Evolutionary conservation across 2,329 filamentous ascomycete genomes (phyloP), one percentile per base, ranked within the genome.

Genomic region (Aureobasidium sp.): DNA sequence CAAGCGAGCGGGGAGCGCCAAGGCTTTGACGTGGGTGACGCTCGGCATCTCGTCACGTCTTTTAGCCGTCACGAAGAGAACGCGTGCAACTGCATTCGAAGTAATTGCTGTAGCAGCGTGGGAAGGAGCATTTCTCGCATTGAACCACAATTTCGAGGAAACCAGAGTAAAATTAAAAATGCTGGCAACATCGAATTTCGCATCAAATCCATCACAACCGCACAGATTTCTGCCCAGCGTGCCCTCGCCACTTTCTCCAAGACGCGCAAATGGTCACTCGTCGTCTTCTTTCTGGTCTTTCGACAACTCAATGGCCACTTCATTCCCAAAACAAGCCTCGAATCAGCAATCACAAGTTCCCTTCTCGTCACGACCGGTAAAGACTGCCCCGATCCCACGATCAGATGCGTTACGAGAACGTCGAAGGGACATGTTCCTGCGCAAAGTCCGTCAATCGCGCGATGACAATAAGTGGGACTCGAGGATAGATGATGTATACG

Each of bases 391-490:
- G 0, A 61, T 85, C 6, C 69, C 83, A 16, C 77, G 79, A 58
- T 78, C 71, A 47, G 71, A 89, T 63, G 80, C 79, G 16, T 74
- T 75, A 0, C 79, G 82, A 53, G 83, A 88, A 63, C 74, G 78
- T 51, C 73, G 87, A 54, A 74, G 86, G 41, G 78, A 79, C 27
- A 71, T 85, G 53, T 91, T 91, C 61, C 70, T 91, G 55, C 80
- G 82, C 63, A 85, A 71, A 50, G 71, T 77, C 10, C 64, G 70
- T 47, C 68, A 69, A 37, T 63, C 63, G 2, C 62, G 74, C 37
- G 74, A 77, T 4, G 73, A 77, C 4, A 66, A 65, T 62, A 66
- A 68, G 42, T 77, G 71, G 68, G 69, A 71, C 55, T 60, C 61
- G 14, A 62, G 74, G 25, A 70, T 72, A 1, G 74, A 77, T 29